Evolutionary conservation across 208 protist genomes (phyloP).

Genomic region (Acanthamoeba quina): DNA sequence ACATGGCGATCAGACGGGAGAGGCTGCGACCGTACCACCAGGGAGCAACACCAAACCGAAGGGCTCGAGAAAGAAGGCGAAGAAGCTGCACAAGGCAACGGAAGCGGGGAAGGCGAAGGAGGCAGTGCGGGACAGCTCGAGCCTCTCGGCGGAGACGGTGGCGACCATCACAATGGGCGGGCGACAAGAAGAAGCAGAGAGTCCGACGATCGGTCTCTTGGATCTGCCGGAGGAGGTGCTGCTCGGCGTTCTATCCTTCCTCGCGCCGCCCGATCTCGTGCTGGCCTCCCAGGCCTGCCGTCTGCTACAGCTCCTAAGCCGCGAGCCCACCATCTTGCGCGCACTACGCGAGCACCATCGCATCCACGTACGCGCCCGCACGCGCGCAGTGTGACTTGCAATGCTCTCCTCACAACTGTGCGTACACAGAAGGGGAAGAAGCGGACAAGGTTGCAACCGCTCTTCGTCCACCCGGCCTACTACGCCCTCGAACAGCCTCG

Average conservation of each 20-base stretch:
- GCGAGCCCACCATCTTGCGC: neutral
- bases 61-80: neutral
- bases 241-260: neutral
- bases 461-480: conserved; percentile 8
- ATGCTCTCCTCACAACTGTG: neutral
- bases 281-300: neutral
- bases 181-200: neutral
- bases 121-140: neutral
- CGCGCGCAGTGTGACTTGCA: neutral
- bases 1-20: too few relatives aligned
- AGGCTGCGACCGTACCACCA: too few relatives aligned
- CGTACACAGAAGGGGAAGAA: neutral
- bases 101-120: neutral
- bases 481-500: neutral
- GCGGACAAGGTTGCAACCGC: neutral
- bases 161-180: neutral
- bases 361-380: neutral
- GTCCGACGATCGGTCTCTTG: neutral
- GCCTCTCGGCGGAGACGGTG: neutral
- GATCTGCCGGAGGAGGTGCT: conserved; percentile 12
- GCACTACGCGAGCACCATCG: neutral
- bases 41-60: too few relatives aligned
- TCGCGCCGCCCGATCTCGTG: neutral
- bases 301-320: conserved; percentile 3
- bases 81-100: neutral